A percentile compares a stretch with the other conserved stretches of the same genome.
Conservation (phyloP, 768 basidiomycete species). For the Saitozyma podzolica region DNA sequence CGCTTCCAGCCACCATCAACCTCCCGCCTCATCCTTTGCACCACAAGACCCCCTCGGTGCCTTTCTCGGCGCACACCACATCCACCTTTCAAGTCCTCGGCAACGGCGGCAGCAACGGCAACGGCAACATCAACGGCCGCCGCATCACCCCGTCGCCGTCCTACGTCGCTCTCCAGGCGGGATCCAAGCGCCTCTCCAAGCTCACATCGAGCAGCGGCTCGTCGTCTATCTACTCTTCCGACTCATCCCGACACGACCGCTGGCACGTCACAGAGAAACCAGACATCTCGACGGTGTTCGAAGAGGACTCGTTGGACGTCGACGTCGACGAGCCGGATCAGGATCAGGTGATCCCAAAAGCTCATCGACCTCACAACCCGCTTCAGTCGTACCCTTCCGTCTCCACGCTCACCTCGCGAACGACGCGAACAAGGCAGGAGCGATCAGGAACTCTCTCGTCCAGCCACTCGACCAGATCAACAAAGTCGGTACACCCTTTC, state of each 20-base stretch:
- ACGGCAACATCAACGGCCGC: background rate
- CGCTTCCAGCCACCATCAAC: too few relatives aligned
- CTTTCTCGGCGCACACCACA: too few relatives aligned
- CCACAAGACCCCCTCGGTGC: too few relatives aligned
- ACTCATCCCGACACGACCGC: too few relatives aligned
- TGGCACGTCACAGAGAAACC: conserved; percentile 6
- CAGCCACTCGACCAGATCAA: conserved; percentile 16
- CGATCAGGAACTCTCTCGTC: conserved; percentile 27
- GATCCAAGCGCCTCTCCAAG: background rate
- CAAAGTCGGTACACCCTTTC: conserved; percentile 36
- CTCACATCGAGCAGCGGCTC: background rate
- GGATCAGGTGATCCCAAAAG: background rate
- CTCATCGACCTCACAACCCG: too few relatives aligned
- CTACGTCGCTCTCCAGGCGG: background rate
- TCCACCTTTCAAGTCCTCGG: background rate
- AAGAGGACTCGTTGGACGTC: conserved; percentile 31
- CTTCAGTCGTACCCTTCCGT: too few relatives aligned
- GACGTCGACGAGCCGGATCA: conserved; percentile 5
- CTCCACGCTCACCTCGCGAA: too few relatives aligned
- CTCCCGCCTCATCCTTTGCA: too few relatives aligned
- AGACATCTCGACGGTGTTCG: conserved; percentile 45
- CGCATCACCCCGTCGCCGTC: background rate
- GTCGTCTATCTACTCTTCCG: too few relatives aligned
- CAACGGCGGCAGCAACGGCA: background rate
- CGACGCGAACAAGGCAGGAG: background rate